Evolutionary conservation across 805 yeast genomes (phyloP).

Genomic region (Sungouiella blattae): DNA sequence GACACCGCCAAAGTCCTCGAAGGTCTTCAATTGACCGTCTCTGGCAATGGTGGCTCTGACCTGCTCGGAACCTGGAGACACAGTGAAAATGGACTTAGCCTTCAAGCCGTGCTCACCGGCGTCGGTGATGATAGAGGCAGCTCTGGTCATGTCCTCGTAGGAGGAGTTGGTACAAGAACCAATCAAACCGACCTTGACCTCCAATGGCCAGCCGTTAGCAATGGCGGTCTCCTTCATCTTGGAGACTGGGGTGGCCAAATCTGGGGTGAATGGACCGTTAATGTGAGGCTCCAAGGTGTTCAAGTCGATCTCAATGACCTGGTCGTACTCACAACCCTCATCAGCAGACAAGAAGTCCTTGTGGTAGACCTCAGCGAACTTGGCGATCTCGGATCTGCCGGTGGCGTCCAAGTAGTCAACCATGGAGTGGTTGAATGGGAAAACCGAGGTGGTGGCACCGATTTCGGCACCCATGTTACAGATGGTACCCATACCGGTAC

Average conservation of each 20-base stretch:
- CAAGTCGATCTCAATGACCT: constrained; percentile 86
- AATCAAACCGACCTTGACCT: constrained; percentile 89
- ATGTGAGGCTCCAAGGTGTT: constrained; percentile 89
- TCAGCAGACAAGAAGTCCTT: constrained; percentile 75
- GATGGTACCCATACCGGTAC: constrained; percentile 99
- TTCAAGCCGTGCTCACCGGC: constrained; percentile 89
- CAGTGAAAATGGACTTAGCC: constrained; percentile 87
- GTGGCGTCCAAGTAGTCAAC: constrained; percentile 83
- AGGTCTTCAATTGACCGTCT: constrained; percentile 87
- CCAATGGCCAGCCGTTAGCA: constrained; percentile 88
- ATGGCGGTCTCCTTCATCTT: constrained; percentile 79
- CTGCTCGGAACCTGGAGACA: constrained; percentile 98
- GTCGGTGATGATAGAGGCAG: constrained; percentile 87
- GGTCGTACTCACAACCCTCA: constrained; percentile 90
- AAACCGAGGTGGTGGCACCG: constrained; percentile 96
- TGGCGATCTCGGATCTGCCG: constrained; percentile 78
- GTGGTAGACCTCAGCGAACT: constrained; percentile 68
- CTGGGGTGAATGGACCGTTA: constrained; percentile 98
- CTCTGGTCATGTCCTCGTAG: constrained; percentile 96
- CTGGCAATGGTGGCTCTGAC: constrained; percentile 97
- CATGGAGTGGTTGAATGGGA: constrained; percentile 94
- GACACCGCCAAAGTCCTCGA: constrained; percentile 87
- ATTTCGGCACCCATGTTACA: constrained; percentile 99
- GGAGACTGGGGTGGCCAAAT: constrained; percentile 92
- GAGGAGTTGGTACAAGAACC: constrained; percentile 99